Conservation (phyloP, 768 basidiomycete genomes). For the Lentinula raphanica region DNA sequence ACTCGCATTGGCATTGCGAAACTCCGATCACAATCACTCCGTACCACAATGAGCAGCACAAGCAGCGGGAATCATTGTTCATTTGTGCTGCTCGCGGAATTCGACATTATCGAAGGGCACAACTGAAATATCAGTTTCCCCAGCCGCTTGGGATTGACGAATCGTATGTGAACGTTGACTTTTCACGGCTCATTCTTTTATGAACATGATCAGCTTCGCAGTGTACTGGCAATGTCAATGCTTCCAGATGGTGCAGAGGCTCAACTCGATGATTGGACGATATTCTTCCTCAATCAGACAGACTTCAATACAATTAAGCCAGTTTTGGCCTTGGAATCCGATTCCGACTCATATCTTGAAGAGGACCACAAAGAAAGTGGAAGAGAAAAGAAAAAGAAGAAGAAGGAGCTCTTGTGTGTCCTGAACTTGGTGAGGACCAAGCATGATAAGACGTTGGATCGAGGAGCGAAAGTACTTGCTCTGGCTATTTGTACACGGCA, state of each 20-base stretch:
- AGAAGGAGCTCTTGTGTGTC: constrained; percentile 57
- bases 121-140: constrained; percentile 93
- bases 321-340: constrained; percentile 66
- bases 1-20: no score
- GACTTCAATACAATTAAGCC: constrained; percentile 83
- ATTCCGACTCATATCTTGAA: constrained; percentile 6
- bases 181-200: neutral
- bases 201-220: constrained; percentile 25
- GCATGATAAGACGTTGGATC: constrained; percentile 60
- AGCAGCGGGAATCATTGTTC: constrained; percentile 71
- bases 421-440: constrained; percentile 77
- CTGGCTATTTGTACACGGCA: constrained; percentile 76
- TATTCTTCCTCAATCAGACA: constrained; percentile 97
- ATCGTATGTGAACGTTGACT: constrained; percentile 48
- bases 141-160: constrained; percentile 92
- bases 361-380: constrained; percentile 19
- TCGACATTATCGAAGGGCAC: constrained; percentile 96
- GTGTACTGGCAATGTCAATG: constrained; percentile 95
- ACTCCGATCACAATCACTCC: no score
- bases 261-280: constrained; percentile 94
- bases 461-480: constrained; percentile 78
- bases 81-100: constrained; percentile 96
- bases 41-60: constrained; percentile 40
- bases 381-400: constrained; percentile 22
- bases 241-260: constrained; percentile 96